Evolutionary conservation across 1,284 basidiomycete species (phyloP), one percentile per base, ranked within the genome.

Genomic region (Neonothopanus nambi): DNA sequence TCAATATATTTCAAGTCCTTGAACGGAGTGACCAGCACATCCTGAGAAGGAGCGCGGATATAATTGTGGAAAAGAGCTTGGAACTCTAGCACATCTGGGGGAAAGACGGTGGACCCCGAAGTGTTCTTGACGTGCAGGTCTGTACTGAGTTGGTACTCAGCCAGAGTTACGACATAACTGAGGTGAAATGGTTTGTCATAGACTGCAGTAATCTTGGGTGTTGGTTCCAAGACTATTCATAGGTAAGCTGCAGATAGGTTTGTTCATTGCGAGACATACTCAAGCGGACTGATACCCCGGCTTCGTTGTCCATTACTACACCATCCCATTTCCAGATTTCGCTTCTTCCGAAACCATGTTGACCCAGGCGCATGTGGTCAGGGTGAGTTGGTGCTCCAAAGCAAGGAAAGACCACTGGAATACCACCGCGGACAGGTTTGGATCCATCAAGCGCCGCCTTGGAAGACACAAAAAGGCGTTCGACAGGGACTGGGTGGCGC

Each of bases 11-110:
- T 70, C 11, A 84, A 65, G 9, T 84, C 80, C 52, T 84, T 73
- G 24, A 93, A 70, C 5, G 87, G 81, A 6, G 71, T 72, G 57
- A 93, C 74, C 3, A 75, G 65, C n/a, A 84, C 81, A 5, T 77
- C 70, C 53, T 77, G 76, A 38, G 79, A 78, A 42, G 79, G 87
- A 6, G 81, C 89, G n/a, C 79, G 80, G 56, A 94, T 78, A 70
- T 96, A 96, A 52, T 81, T 93, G 70, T 95, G 93, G 54, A 96
- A 78, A 33, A 96, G 75, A 1, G 91, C 87, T 69, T 96, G 93
- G 74, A 94, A 95, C 64, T 86, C 84, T 48, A 95, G 79, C 3
- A 68, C 59, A 50, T 79, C 72, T 0, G 59, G 70, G 57, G 57
- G 63, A 46, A 57, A 64, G 30, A 57, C 57, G 24, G 65, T 65